A percentile compares a stretch with the other conserved stretches of the same genome.
phyloP scores from a whole-genome alignment of 1,139 yeast species.

The Geotrichum siamense region DNA sequence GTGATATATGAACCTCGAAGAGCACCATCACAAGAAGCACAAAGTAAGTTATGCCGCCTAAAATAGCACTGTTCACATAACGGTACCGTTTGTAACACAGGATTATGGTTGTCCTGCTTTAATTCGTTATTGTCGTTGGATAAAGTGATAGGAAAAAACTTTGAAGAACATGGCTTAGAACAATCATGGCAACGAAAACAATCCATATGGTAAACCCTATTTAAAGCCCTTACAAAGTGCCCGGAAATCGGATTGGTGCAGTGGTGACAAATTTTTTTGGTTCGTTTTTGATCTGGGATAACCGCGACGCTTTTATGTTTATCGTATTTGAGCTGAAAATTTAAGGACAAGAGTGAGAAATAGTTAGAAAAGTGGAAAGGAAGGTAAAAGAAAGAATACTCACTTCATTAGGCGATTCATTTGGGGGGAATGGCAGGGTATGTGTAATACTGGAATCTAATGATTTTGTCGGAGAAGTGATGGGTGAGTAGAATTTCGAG shows the following conservation, averaged over 20 bases:
- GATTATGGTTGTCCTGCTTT: background rate
- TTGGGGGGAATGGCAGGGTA: background rate
- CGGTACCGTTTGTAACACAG: slow-evolving; percentile 46
- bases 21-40: slow-evolving; percentile 78
- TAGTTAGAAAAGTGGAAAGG: too few relatives aligned
- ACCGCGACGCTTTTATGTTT: slow-evolving; percentile 18
- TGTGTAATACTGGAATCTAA: background rate
- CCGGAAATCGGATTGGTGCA: slow-evolving; percentile 68
- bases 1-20: slow-evolving; percentile 90
- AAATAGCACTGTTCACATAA: slow-evolving; percentile 92
- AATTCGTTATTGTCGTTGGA: slow-evolving; percentile 1
- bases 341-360: too few relatives aligned
- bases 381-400: too few relatives aligned
- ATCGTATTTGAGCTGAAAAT: slow-evolving; percentile 10
- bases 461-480: slow-evolving; percentile 13
- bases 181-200: slow-evolving; percentile 86
- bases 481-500: slow-evolving; percentile 13
- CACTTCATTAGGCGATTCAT: too few relatives aligned
- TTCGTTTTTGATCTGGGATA: slow-evolving; percentile 13
- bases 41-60: slow-evolving; percentile 70
- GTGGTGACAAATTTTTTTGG: slow-evolving; percentile 42
- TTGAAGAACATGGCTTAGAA: slow-evolving; percentile 63
- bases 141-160: slow-evolving; percentile 53
- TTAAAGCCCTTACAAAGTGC: slow-evolving; percentile 79
- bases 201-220: slow-evolving; percentile 71